Evolutionary conservation across 192 early-diverging fungal species (phyloP), one percentile per base, ranked within the genome.

Genomic region (Podila horticola): DNA sequence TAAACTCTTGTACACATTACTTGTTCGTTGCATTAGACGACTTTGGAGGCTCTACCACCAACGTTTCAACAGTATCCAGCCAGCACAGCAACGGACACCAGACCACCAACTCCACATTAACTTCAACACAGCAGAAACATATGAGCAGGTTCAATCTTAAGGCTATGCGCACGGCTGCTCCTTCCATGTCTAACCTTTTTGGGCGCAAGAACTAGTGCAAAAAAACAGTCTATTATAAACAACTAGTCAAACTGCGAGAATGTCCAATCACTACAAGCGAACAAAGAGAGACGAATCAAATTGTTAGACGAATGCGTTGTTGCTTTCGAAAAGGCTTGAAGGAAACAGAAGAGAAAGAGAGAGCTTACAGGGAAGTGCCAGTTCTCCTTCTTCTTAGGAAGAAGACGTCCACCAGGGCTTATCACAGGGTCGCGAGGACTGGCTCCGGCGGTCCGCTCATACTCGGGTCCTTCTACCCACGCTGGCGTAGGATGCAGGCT

Each of bases 391-490:
- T 55, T 68, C 60, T 68, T 72, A 2, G 64, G 69, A 31, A 79
- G 52, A n/a, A 79, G 38, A 5, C 75, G 64, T 6, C 75, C 75
- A 7, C 75, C 75, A n/a, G 75, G 75, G n/a, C 75, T 79, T 58
- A 79, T 60, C 3, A 79, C 58, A 17, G 75, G 75, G 29, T 79
- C 75, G 17, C 75, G 75, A 72, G 75, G 75, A 58, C 75, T 79
- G 7, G 75, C 75, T 19, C 75, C 75, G 13, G 75, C 75, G 0
- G 65, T 72, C n/a, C 50, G 58, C 34, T 79, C 75, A 31, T 79
- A 79, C 22, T 79, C 75, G 24, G 64, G 22, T 9, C 75, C 76
- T 59, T 79, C 76, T 24, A 72, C 70, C 76, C 76, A 79, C 5
- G 58, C 55, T 6, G 60, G n/a, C 11, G 65, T 48, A 31, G 65